Conservation (phyloP, 495 filamentous ascomycete species). For the Xylaria intraflava region DNA sequence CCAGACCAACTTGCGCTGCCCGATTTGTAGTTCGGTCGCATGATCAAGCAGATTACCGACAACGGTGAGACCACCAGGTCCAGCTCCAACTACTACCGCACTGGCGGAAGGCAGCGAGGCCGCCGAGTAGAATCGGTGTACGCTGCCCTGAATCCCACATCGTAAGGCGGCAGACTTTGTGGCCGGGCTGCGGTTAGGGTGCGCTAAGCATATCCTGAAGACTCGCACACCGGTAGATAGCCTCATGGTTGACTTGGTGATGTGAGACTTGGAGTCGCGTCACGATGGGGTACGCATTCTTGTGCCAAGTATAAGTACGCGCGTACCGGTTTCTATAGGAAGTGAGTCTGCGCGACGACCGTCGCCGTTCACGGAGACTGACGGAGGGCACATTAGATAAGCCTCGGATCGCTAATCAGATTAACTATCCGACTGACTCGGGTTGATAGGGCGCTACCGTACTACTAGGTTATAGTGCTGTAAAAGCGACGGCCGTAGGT, state of each 20-base stretch:
- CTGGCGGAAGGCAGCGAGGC: slow-evolving; percentile 4
- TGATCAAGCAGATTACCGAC: slow-evolving; percentile 51
- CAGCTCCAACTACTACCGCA: slow-evolving; percentile 52
- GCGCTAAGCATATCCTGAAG: slow-evolving; percentile 1
- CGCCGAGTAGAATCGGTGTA: slow-evolving; percentile 7
- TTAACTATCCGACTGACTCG: no score
- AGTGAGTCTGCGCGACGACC: no score
- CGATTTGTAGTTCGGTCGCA: slow-evolving; percentile 3
- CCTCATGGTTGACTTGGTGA: slow-evolving; percentile 4
- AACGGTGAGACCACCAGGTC: slow-evolving; percentile 51
- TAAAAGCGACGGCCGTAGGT: no score
- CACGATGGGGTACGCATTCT: no score
- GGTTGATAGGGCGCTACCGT: no score
- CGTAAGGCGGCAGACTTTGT: not conserved
- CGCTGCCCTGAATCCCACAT: not conserved
- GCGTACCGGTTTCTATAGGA: no score
- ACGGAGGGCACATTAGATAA: no score
- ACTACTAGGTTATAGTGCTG: no score
- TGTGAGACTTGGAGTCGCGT: not conserved
- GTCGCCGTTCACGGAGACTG: no score
- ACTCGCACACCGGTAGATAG: not conserved
- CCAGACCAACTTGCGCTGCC: slow-evolving; percentile 45
- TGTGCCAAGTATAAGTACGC: no score
- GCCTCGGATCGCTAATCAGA: no score
- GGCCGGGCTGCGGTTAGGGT: not conserved